phyloP scores from a whole-genome alignment of 768 basidiomycete species.

The Xerocomellus chrysenteron region DNA sequence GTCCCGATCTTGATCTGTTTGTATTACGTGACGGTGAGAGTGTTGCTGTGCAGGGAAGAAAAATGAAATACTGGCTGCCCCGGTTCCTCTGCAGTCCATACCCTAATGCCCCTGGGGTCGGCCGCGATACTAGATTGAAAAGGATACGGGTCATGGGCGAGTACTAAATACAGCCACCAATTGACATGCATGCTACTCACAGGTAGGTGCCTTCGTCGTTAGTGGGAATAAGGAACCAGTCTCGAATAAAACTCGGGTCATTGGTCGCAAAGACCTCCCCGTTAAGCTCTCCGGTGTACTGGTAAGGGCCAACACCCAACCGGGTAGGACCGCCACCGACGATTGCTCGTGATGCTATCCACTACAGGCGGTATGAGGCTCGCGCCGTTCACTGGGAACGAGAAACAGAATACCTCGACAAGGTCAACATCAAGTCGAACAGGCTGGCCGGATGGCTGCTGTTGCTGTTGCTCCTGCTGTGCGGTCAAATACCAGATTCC shows the following conservation, averaged over 20 bases:
- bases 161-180: not conserved
- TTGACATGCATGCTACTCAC: not conserved
- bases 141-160: not conserved
- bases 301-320: not conserved
- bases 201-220: not conserved
- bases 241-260: not conserved
- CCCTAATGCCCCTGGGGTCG: not conserved
- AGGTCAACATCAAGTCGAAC: slow-evolving; percentile 1
- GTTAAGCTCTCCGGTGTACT: not conserved
- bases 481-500: not conserved
- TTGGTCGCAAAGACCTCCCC: not conserved
- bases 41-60: not conserved
- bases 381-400: no score
- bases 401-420: not conserved
- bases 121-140: not conserved
- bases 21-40: not conserved
- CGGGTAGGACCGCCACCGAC: not conserved
- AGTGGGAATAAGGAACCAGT: not conserved
- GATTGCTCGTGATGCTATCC: not conserved
- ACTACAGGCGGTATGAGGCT: not conserved
- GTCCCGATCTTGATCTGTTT: not conserved
- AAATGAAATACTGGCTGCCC: not conserved
- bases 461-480: no score
- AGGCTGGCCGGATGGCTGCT: not conserved
- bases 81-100: not conserved